Base-by-base conservation (phyloP, 495 filamentous ascomycete species). In the Rostrohypoxylon terebratum region DNA sequence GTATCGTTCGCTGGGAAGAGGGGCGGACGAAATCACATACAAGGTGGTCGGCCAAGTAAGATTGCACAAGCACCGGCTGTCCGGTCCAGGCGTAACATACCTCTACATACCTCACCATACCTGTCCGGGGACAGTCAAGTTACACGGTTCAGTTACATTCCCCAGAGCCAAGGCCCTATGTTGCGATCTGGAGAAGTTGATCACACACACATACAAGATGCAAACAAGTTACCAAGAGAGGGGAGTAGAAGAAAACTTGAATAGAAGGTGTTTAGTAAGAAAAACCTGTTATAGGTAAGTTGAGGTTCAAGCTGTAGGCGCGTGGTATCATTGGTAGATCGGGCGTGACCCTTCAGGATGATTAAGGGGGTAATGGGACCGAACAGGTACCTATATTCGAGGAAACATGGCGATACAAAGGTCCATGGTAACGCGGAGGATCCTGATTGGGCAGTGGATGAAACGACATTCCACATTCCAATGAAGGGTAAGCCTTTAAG, bases 391-490 rank as follows among this genome's bases (percentile, higher is more conserved):
- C n/a, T n/a, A n/a, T n/a, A 59, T 60, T 65, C 65, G 40, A 59
- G 28, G 20, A 34, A 40, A 25, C 48, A 47, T 42, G 23, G 61
- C 55, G 38, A 66, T 58, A 34, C 55, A 59, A 59, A 61, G 20
- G 50, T 59, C 51, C 44, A 42, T 14, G 54, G 66, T 59, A 69
- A 69, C 71, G 71, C 71, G 62, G 66, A 66, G 28, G 40, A 16
- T 34, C 33, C n/a, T 66, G 66, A 74, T 74, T 74, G 62, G 62
- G 34, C 20, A 34, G 40, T 28, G 44, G 71, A 59, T 61, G 60
- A 58, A 74, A 66, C 61, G 50, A 66, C 66, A 69, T 66, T 69
- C 71, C 71, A 66, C 66, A 69, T 66, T 69, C 71, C 71, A 69
- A 63, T 54, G 71, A 63, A 21, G 71, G 71, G n/a, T n/a, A n/a